Evolutionary conservation across 2,329 filamentous ascomycete genomes (phyloP), one percentile per base, ranked within the genome.

Genomic region (Apiospora pterosperma): DNA sequence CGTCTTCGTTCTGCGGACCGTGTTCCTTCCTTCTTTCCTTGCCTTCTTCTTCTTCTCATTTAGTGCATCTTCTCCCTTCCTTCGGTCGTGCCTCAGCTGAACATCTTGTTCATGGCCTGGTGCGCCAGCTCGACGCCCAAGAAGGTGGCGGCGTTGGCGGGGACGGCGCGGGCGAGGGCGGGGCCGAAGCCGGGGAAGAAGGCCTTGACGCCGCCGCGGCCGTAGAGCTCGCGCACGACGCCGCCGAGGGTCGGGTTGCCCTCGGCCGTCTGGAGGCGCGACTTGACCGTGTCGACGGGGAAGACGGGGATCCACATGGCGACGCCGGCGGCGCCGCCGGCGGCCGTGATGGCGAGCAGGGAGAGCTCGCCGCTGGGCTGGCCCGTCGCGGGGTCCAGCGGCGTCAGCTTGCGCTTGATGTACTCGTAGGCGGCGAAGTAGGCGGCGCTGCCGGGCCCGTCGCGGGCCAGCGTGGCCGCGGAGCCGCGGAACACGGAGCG

Each of bases 261-360:
- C 74, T 96, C 92, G 48, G 93, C 93, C 52, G 92, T 97, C 84
- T 99, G 96, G 76, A 99, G 81, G 41, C 94, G 85, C 68, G 90
- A 94, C 87, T 99, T 99, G 81, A 99, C 90, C 0, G 96, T 99
- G 75, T 99, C 96, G 69, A 99, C 86, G 25, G 96, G 96, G 86
- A 99, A 99, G 48, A 99, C 94, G 63, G 96, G 94, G 70, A 97
- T 96, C 96, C 96, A 99, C 96, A 99, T 99, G 68, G 96, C 96
- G 31, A 99, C 88, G 74, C 96, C 96, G 0, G 96, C 96, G 4
- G 90, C 92, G 68, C 92, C 96, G 72, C 96, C 96, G 2, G 96
- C 96, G 34, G 88, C 86, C 72, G 94, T 92, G 64, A 99, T 86
- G 12, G 96, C 96, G 2, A 87, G 81, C 68, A 99, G 82, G 73